These are phyloP conservation scores for Daldinia eschscholtzii DNA, from an alignment of 2,329 filamentous ascomycete genomes.

Conservation along the genomic window DNA sequence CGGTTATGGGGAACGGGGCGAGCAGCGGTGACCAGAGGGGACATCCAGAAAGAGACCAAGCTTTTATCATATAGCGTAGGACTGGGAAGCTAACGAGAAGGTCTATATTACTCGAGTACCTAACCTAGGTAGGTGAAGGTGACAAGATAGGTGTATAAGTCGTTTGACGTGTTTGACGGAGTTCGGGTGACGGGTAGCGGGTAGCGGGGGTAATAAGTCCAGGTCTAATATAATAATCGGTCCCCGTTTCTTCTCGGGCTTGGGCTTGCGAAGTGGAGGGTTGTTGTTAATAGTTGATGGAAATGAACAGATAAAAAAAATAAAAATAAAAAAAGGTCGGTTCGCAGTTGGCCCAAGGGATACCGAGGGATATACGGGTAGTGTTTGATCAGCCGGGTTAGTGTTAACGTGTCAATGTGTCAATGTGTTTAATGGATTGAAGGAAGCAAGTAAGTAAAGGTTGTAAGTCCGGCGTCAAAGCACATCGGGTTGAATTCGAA, in stretches of 20 bases:
- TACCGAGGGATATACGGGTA: slow-evolving; percentile 6
- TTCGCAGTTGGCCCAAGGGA: slow-evolving; percentile 20
- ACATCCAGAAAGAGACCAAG: slow-evolving; percentile 27
- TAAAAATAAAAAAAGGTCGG: slow-evolving; percentile 25
- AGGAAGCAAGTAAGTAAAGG: background rate
- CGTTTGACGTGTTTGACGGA: slow-evolving; percentile 9
- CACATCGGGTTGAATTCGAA: slow-evolving; percentile 17
- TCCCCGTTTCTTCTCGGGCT: slow-evolving; percentile 21
- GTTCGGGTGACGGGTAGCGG: slow-evolving; percentile 18
- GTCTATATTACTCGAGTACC: slow-evolving; percentile 26
- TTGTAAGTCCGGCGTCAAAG: slow-evolving; percentile 17
- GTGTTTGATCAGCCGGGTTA: background rate
- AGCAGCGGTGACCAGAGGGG: slow-evolving; percentile 28
- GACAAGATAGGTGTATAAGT: background rate
- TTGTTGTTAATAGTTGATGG: too few relatives aligned
- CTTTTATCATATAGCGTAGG: slow-evolving; percentile 18
- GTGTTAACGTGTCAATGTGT: too few relatives aligned
- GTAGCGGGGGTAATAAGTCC: slow-evolving; percentile 30
- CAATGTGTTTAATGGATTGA: too few relatives aligned
- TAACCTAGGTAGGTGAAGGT: slow-evolving; percentile 12
- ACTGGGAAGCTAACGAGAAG: slow-evolving; percentile 17
- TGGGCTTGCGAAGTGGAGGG: slow-evolving; percentile 17
- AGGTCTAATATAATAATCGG: slow-evolving; percentile 30
- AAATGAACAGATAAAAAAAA: too few relatives aligned
- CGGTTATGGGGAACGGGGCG: slow-evolving; percentile 30